phyloP scores from a whole-genome alignment of 768 basidiomycete species.

The Rhizopogon rudus region DNA sequence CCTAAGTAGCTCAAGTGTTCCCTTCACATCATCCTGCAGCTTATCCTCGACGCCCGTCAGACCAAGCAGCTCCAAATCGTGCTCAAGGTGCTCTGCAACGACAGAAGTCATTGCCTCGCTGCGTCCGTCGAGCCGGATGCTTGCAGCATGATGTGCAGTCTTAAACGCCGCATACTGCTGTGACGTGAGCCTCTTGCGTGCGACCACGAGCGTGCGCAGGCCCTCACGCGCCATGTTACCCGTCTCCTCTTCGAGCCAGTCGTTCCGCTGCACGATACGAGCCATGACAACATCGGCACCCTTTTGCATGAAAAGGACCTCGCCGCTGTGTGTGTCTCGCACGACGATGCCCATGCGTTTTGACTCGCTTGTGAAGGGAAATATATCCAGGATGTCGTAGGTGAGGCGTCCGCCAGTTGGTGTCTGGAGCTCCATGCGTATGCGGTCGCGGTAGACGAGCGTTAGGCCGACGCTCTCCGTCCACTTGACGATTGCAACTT shows the following conservation, averaged over 20 bases:
- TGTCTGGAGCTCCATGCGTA: conserved; percentile 78
- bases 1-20: conserved; percentile 84
- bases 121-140: conserved; percentile 70
- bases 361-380: conserved; percentile 98
- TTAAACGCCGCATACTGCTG: conserved; percentile 76
- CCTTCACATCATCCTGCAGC: conserved; percentile 94
- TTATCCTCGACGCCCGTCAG: conserved; percentile 99
- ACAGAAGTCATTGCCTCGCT: conserved; percentile 78
- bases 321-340: conserved; percentile 67
- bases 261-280: conserved; percentile 90
- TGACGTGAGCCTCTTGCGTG: conserved; percentile 65
- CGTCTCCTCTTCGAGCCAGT: conserved; percentile 98
- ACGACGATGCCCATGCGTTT: conserved; percentile 99
- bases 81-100: conserved; percentile 74
- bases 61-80: conserved; percentile 86
- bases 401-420: conserved; percentile 57
- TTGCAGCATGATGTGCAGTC: conserved; percentile 66
- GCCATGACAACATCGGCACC: conserved; percentile 99
- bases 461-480: conserved; percentile 93
- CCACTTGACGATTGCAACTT: conserved; percentile 98
- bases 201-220: conserved; percentile 90
- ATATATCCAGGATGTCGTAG: conserved; percentile 89
- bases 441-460: conserved; percentile 85
- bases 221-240: conserved; percentile 99
- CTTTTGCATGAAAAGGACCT: conserved; percentile 90